A percentile compares a stretch with the other conserved stretches of the same genome.
Evolutionary conservation across 2,329 filamentous ascomycete species (phyloP).

Genomic region (Ceratocystiopsis minuta): DNA sequence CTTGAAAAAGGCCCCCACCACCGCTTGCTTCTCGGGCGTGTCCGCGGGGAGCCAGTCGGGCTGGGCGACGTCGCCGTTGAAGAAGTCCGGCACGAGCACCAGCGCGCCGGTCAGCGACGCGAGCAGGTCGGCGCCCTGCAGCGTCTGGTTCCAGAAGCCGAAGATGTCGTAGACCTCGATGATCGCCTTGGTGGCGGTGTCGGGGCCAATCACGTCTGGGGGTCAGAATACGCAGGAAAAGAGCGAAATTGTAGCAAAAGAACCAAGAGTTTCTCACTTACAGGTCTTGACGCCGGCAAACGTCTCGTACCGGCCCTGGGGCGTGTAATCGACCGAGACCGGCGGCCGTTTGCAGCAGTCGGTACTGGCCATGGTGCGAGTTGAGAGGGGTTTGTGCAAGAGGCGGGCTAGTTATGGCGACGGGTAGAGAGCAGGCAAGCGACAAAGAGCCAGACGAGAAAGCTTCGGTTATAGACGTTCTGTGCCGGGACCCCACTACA

Average conservation of each 20-base stretch:
- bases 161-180: constrained; percentile 31
- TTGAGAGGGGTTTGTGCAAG: too few species aligned
- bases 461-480: too few species aligned
- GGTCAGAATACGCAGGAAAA: neutral
- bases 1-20: constrained; percentile 2
- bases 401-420: too few species aligned
- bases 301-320: constrained; percentile 22
- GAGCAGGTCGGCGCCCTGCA: constrained; percentile 29
- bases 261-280: constrained; percentile 11
- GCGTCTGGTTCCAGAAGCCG: constrained; percentile 24
- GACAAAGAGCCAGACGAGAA: too few species aligned
- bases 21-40: constrained; percentile 23
- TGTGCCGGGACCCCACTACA: too few species aligned
- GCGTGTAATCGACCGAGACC: constrained; percentile 20
- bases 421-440: too few species aligned
- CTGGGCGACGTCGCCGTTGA: constrained; percentile 19
- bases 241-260: neutral
- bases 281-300: constrained; percentile 25
- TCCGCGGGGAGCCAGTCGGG: constrained; percentile 20
- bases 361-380: constrained; percentile 9
- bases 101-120: constrained; percentile 19
- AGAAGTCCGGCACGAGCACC: constrained; percentile 23
- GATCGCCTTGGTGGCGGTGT: constrained; percentile 19
- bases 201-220: constrained; percentile 20
- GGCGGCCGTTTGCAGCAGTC: constrained; percentile 20